Evolutionary conservation across 495 filamentous ascomycete species (phyloP), one percentile per base, ranked within the genome.

Genomic region (Friedmanniomyces endolithicus): DNA sequence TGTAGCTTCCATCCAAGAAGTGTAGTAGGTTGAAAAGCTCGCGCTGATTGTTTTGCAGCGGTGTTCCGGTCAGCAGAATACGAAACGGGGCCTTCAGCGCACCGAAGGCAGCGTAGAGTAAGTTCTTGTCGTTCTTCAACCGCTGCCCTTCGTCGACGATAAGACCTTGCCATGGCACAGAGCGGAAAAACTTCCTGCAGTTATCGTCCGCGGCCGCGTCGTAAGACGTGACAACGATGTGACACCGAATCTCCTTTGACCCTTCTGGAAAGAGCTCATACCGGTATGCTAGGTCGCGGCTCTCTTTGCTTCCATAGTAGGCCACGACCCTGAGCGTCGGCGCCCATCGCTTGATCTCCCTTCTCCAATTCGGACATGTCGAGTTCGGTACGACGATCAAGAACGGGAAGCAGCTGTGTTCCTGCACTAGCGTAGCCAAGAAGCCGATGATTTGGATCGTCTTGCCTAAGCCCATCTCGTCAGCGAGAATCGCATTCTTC

Each of bases 381-480:
- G 90, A 83, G 57, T 97, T 96, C 0, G 94, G 94, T 1, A 90
- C 89, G 14, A 97, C 87, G 6, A 97, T 74, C 11, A 99, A 72
- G 65, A 97, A 99, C 0, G 94, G 94, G 79, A 85, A 99, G 65
- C 87, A 86, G 46, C 75, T 75, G 40, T 90, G 88, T 31, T 87
- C 80, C 59, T 59, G 52, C 22, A 63, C 56, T 39, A 99, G 68
- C 14, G 85, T 79, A 9, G 85, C 79, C 9, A 99, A 71, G 48
- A 94, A 78, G 1, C 80, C 81, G 52, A 99, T 89, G 48, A 96
- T 79, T 66, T 99, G 94, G 46, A 99, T 86, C 0, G 94, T 99
- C 73, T 99, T 99, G 24, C 94, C 94, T 11, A 99, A 80, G 4
- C 94, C 94, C 94, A 99, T 99, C 65, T 99, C 94, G 62, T 99